These are phyloP conservation scores for Mucor saturninus DNA, from an alignment of 371 early-diverging fungal genomes.

Conservation along the genomic window DNA sequence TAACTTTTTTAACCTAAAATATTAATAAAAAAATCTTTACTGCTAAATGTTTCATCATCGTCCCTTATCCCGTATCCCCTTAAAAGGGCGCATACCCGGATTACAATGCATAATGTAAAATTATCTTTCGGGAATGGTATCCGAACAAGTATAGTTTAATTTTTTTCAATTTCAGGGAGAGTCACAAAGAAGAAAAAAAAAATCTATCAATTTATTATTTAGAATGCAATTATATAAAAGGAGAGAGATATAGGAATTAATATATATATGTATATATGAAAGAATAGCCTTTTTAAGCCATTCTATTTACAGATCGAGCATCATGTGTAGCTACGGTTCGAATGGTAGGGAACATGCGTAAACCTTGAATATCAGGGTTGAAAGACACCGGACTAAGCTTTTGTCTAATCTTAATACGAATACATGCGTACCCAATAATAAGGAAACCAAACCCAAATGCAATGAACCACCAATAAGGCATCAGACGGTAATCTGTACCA, in stretches of 20 bases:
- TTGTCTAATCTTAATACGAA: conserved; percentile 66
- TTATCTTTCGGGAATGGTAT: too few relatives aligned
- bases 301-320: conserved; percentile 11
- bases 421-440: conserved; percentile 74
- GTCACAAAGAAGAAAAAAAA: too few relatives aligned
- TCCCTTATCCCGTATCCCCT: too few relatives aligned
- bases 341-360: conserved; percentile 70
- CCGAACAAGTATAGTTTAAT: too few relatives aligned
- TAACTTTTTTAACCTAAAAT: neutral
- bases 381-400: conserved; percentile 62
- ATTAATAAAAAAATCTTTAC: neutral
- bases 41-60: too few relatives aligned
- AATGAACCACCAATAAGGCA: conserved; percentile 80
- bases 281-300: conserved; percentile 1
- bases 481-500: conserved; percentile 61
- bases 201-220: too few relatives aligned
- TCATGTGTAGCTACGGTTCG: conserved; percentile 30
- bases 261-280: neutral
- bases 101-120: too few relatives aligned
- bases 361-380: conserved; percentile 79
- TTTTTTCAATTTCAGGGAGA: too few relatives aligned
- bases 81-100: too few relatives aligned
- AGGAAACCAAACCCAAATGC: conserved; percentile 79
- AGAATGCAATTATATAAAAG: neutral
- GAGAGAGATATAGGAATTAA: too few relatives aligned